Percentiles rank a stretch among this genome's conserved stretches.
These are phyloP conservation scores for Begonia loranthoides DNA, from an alignment of 306 rosid genomes.

Conservation along the genomic window DNA sequence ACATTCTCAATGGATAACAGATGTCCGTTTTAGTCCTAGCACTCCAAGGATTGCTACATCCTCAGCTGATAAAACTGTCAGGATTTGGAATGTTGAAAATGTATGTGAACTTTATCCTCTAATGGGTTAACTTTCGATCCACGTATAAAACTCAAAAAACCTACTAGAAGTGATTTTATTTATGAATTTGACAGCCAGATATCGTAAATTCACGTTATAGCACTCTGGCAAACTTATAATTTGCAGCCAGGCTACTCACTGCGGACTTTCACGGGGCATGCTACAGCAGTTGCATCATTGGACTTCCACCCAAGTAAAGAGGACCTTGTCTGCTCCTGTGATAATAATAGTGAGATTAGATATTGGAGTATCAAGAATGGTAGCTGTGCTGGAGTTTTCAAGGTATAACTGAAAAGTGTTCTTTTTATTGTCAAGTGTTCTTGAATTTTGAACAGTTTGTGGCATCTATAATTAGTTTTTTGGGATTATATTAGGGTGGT, in stretches of 20 bases:
- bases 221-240: not conserved
- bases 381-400: conserved; percentile 44
- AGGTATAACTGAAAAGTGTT: conserved; percentile 29
- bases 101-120: conserved; percentile 29
- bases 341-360: conserved; percentile 51
- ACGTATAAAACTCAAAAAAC: not conserved
- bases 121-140: conserved; percentile 4
- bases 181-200: no score
- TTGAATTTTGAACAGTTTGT: no score
- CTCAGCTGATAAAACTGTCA: conserved; percentile 72
- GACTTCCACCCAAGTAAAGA: conserved; percentile 72
- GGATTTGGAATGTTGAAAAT: conserved; percentile 70
- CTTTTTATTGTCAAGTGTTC: not conserved
- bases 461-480: not conserved
- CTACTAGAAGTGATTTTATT: no score
- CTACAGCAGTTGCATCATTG: conserved; percentile 49
- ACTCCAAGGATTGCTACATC: conserved; percentile 58
- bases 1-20: conserved; percentile 68
- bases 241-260: conserved; percentile 67
- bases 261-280: conserved; percentile 58
- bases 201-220: no score
- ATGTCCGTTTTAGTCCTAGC: conserved; percentile 62
- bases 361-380: conserved; percentile 72
- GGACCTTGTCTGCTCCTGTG: conserved; percentile 71
- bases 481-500: conserved; percentile 43